Conservation (phyloP, 352 stramenopile species). For the Pythium folliculosum region DNA sequence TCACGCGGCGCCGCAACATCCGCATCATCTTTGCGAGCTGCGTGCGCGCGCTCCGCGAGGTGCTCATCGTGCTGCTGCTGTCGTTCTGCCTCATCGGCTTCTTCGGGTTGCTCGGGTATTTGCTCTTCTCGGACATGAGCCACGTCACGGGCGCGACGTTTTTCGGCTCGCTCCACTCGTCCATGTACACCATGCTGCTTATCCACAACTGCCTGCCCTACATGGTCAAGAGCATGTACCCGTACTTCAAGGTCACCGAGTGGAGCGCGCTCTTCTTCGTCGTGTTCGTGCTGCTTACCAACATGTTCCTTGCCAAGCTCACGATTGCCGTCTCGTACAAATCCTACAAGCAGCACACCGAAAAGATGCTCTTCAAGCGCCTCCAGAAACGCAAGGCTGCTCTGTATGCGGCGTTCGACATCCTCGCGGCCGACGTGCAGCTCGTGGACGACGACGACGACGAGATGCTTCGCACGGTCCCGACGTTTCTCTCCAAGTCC, state of each 20-base stretch:
- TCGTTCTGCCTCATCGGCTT: conserved; percentile 79
- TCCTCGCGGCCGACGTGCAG: conserved; percentile 63
- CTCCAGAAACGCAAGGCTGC: conserved; percentile 85
- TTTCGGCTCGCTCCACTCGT: conserved; percentile 69
- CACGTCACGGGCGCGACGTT: conserved; percentile 49
- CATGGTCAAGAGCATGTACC: conserved; percentile 83
- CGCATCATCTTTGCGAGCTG: conserved; percentile 86
- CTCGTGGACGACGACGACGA: conserved; percentile 33
- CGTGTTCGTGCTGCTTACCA: conserved; percentile 77
- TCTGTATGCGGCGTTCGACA: conserved; percentile 75
- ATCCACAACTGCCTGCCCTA: conserved; percentile 81
- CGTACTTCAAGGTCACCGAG: conserved; percentile 76
- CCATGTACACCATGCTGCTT: conserved; percentile 83
- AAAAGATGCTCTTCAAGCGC: conserved; percentile 84
- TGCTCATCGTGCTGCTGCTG: conserved; percentile 68
- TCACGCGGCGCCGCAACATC: conserved; percentile 75
- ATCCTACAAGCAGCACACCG: conserved; percentile 85
- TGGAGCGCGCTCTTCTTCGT: conserved; percentile 85
- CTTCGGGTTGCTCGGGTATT: conserved; percentile 74
- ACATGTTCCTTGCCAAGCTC: conserved; percentile 83
- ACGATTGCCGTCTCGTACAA: conserved; percentile 85
- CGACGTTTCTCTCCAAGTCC: conserved; percentile 20
- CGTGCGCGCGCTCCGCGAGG: conserved; percentile 68
- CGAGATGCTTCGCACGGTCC: conserved; percentile 5
- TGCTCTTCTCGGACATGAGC: conserved; percentile 77